Base-by-base conservation (phyloP, 2,329 filamentous ascomycete genomes). In the Fusarium xyrophilum region DNA sequence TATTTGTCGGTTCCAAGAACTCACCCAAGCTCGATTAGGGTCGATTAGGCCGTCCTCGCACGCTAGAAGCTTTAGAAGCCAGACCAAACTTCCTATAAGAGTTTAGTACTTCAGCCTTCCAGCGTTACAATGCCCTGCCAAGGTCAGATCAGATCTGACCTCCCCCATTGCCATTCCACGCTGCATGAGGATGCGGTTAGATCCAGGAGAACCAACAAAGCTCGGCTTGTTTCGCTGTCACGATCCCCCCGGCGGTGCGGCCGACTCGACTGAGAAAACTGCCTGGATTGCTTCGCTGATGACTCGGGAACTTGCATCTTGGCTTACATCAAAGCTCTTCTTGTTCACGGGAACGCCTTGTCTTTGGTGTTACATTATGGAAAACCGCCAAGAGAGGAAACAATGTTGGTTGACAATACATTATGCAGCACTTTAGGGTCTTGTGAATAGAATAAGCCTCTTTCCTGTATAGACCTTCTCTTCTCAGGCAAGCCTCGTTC, bases 41-140 rank as follows among this genome's bases (percentile, higher is more conserved):
- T 66, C 43, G 46, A 64, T 63, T 58, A 15, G 66, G 53, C 23
- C 14, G n/a, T 30, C 17, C 46, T 67, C 65, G 63, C 42, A 51
- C 72, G 72, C 72, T 74, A 74, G 72, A 73, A 74, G 44, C 65
- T 68, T 63, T 56, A 23, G 60, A 71, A 70, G 36, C 19, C 27
- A 40, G 25, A 28, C 52, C 17, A n/a, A 13, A n/a, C 52, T 67
- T 60, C 62, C 35, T 5, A 71, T 43, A 69, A 66, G 19, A 42
- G 56, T 57, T 50, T 66, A 68, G 67, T 23, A 46, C 15, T 17
- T 14, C n/a, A 63, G 40, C 32, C 21, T 30, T 36, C 27, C n/a
- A 50, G 42, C 17, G 30, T 28, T 32, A 17, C 15, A 33, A 42
- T 32, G 36, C 19, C 19, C 25, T 38, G 55, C 42, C 30, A 46